Evolutionary conservation across 345 rosid species (phyloP), one percentile per base, ranked within the genome.

Genomic region (Erysimum cheiranthoides): DNA sequence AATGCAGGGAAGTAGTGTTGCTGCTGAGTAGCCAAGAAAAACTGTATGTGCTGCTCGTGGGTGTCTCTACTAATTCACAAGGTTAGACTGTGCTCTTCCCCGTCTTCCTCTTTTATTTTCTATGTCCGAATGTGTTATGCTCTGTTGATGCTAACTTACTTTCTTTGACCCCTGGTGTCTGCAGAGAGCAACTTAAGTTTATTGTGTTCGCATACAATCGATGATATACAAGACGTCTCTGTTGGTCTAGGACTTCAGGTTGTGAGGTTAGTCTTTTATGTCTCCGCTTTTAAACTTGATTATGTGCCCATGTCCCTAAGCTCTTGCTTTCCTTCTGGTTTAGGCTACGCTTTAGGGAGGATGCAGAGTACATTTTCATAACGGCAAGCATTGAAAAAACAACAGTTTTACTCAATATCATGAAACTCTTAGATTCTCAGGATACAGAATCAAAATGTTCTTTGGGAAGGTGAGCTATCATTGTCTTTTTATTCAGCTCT

Each of bases 231-330:
- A 78, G 93, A 88, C 71, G 85, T 90, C 71, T 65, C 84, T 49
- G 81, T 90, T 43, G 95, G 99, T 76, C 68, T 95, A 51, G 92
- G 97, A 75, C 93, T 92, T 83, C 99, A 89, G 81, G 78, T 89
- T 79, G 76, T 89, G 76, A 92, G 99, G 99, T 95, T 70, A 75
- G 93, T 81, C 47, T 57, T 51, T 81, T 74, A 46, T 71, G 66
- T 28, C 64, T 63, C 66, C 60, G 5, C 58, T 16, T 72, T 59
- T 25, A 60, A 66, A 73, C 10, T 50, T 78, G 35, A 66, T 43
- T 18, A 1, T 61, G 51, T 40, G 43, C 46, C 43, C 59, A 72
- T 72, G 34, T 42, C 50, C 61, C 50, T 71, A 35, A 67, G 51
- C 8, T 42, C 10, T 51, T 14, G 42, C 54, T 72, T 36, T 59